Conservation (phyloP, 2,329 filamentous ascomycete genomes). For the Penicillium sp. region DNA sequence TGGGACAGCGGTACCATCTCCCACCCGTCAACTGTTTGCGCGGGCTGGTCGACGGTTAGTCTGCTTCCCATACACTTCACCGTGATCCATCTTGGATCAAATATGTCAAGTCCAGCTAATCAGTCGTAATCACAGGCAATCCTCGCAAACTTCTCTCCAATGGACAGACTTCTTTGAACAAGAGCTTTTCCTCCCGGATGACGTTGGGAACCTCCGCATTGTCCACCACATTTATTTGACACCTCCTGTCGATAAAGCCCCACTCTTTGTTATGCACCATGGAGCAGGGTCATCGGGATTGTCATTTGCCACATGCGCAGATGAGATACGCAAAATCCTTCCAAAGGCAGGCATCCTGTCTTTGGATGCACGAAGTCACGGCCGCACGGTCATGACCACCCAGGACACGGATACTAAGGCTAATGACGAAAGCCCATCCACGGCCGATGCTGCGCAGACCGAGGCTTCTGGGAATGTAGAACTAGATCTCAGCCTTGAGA, state of each 20-base stretch:
- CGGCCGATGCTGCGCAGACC: constrained; percentile 21
- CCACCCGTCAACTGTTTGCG: constrained; percentile 71
- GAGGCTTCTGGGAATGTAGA: constrained; percentile 35
- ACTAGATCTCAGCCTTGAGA: constrained; percentile 70
- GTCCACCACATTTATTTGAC: constrained; percentile 86
- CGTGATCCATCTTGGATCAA: background rate
- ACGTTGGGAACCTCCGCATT: constrained; percentile 48
- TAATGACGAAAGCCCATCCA: constrained; percentile 8
- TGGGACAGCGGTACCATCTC: constrained; percentile 83
- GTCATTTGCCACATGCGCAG: constrained; percentile 80
- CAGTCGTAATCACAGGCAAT: constrained; percentile 16
- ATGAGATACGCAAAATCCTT: constrained; percentile 73
- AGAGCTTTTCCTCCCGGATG: constrained; percentile 69
- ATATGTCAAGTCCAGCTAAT: background rate
- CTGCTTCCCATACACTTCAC: background rate
- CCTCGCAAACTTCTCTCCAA: constrained; percentile 64
- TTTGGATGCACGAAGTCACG: constrained; percentile 84
- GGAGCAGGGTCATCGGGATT: constrained; percentile 91
- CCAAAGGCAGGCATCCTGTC: constrained; percentile 82
- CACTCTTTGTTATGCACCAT: constrained; percentile 91
- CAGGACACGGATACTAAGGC: background rate
- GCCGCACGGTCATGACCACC: constrained; percentile 56
- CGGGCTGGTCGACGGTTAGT: constrained; percentile 64
- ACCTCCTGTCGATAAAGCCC: constrained; percentile 70
- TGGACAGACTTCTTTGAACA: constrained; percentile 93